Evolutionary conservation across 169 alveolate genomes (phyloP).

Genomic region (Neospora caninum): DNA sequence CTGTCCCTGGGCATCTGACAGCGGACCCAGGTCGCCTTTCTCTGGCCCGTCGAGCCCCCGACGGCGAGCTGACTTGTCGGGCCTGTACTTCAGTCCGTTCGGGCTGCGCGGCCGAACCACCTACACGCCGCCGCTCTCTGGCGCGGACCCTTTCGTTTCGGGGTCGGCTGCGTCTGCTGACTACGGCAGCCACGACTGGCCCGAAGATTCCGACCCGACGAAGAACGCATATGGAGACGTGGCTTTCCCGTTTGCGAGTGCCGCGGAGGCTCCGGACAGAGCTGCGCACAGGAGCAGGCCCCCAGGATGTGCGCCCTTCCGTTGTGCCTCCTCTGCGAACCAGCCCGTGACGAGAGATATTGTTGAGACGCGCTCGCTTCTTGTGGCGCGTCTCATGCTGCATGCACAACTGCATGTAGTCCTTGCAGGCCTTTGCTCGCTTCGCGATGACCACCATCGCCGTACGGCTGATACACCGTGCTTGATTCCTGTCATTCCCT

Average conservation of each 20-base stretch:
- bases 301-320: not conserved
- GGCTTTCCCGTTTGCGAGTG: not conserved
- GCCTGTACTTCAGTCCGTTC: no score
- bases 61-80: no score
- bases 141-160: no score
- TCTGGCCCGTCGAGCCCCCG: no score
- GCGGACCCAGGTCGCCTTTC: no score
- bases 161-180: no score
- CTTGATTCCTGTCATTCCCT: slow-evolving; percentile 21
- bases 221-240: not conserved
- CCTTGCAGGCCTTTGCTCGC: slow-evolving; percentile 18
- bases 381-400: not conserved
- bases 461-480: not conserved
- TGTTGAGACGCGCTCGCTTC: not conserved
- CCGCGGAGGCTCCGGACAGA: slow-evolving; percentile 3
- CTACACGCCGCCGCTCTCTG: no score
- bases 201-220: not conserved
- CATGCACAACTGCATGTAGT: slow-evolving; percentile 10
- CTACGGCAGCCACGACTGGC: not conserved
- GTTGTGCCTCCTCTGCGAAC: not conserved
- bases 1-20: no score
- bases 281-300: not conserved
- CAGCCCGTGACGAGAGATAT: not conserved
- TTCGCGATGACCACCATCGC: not conserved
- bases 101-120: no score